Conservation (phyloP, 768 basidiomycete genomes). For the Exsudoporus frostii region DNA sequence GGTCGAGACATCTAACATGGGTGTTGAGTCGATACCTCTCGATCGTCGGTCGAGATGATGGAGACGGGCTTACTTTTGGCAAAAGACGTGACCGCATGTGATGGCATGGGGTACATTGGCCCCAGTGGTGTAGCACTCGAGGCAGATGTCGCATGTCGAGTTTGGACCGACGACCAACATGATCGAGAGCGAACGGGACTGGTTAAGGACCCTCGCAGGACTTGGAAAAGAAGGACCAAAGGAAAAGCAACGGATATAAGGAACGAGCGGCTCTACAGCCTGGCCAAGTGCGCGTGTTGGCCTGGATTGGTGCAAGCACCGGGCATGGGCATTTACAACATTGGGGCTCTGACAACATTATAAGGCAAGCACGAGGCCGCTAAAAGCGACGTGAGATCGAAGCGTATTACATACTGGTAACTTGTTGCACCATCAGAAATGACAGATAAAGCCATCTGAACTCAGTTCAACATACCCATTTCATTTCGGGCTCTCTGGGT, state of each 20-base stretch:
- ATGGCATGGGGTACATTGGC: conserved; percentile 61
- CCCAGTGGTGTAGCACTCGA: conserved; percentile 56
- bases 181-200: conserved; percentile 32
- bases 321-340: conserved; percentile 21
- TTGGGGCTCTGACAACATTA: conserved; percentile 26
- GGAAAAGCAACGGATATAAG: conserved; percentile 17
- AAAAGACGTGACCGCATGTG: conserved; percentile 72
- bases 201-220: conserved; percentile 32
- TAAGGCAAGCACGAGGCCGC: conserved; percentile 35
- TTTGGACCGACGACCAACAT: conserved; percentile 67
- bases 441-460: conserved; percentile 19
- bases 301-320: conserved; percentile 23
- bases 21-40: conserved; percentile 1
- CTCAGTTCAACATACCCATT: conserved; percentile 15
- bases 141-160: conserved; percentile 75
- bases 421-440: conserved; percentile 11
- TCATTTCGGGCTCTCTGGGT: conserved; percentile 31
- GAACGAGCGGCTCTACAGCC: conserved; percentile 22
- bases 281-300: conserved; percentile 31
- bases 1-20: conserved; percentile 49
- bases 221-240: conserved; percentile 1
- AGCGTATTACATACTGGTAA: conserved; percentile 18
- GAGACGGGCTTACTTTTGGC: conserved; percentile 35
- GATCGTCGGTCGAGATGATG: conserved; percentile 21
- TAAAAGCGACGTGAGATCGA: conserved; percentile 36